Conservation (phyloP, 805 yeast genomes). For the Myxozyma udenii region DNA sequence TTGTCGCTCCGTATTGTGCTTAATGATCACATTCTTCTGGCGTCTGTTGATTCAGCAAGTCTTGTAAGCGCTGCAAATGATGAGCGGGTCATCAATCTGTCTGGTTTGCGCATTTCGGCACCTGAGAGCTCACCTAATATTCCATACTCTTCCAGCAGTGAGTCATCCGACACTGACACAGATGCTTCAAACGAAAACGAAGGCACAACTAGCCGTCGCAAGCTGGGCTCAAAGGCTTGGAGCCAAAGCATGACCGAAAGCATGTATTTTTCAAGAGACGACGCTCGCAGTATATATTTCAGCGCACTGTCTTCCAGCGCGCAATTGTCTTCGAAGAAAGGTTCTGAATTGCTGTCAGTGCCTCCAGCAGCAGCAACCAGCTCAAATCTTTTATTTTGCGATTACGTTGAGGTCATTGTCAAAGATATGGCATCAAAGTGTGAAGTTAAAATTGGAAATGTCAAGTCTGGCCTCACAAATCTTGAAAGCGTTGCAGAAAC, state of each 20-base stretch:
- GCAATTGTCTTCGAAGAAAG: neutral
- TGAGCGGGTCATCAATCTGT: conserved; percentile 19
- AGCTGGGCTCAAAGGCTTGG: neutral
- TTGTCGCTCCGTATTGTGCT: conserved; percentile 14
- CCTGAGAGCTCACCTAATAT: conserved; percentile 8
- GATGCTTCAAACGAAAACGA: conserved; percentile 1
- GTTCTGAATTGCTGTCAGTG: too few species aligned
- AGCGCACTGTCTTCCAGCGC: conserved; percentile 62
- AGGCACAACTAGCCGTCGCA: too few species aligned
- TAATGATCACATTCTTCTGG: conserved; percentile 13
- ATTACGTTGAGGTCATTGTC: conserved; percentile 11
- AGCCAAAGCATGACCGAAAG: conserved; percentile 40
- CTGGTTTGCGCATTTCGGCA: conserved; percentile 7
- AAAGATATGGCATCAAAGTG: neutral
- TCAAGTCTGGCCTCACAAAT: conserved; percentile 20
- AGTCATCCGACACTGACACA: too few species aligned
- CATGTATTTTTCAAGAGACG: conserved; percentile 63
- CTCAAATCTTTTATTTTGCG: too few species aligned
- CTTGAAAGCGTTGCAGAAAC: conserved; percentile 16
- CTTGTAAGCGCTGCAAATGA: conserved; percentile 1
- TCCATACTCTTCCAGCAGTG: too few species aligned
- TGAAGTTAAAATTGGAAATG: conserved; percentile 13
- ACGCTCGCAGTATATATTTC: conserved; percentile 72
- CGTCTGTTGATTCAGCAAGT: conserved; percentile 10
- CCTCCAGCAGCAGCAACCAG: too few species aligned